These are phyloP conservation scores for Acacia acuminata DNA, from an alignment of 306 rosid species.

Conservation along the genomic window DNA sequence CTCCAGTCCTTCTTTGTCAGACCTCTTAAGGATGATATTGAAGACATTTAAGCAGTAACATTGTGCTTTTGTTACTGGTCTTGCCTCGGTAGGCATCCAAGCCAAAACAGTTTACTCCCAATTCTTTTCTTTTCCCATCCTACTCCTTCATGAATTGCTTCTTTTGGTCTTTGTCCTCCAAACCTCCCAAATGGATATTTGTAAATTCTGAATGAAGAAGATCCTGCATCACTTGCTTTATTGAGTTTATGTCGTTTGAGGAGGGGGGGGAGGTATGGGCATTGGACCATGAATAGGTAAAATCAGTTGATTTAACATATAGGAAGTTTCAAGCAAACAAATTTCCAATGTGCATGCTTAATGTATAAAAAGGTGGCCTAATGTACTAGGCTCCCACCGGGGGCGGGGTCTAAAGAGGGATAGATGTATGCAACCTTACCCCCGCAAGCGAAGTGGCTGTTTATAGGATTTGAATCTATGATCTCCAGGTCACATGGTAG, in stretches of 20 bases:
- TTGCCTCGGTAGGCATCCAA: neutral
- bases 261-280: neutral
- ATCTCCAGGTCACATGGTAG: too few relatives aligned
- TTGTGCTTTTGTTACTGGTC: neutral
- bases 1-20: neutral
- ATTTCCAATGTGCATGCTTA: neutral
- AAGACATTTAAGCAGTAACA: neutral
- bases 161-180: neutral
- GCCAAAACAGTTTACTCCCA: neutral
- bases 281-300: neutral
- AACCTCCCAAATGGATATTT: neutral
- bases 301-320: neutral
- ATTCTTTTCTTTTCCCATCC: neutral
- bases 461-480: too few relatives aligned
- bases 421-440: too few relatives aligned
- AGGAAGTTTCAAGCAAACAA: neutral
- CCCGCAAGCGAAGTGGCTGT: too few relatives aligned
- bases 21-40: neutral
- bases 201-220: neutral
- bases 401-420: too few relatives aligned
- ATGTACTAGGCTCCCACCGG: too few relatives aligned
- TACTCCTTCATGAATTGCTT: neutral
- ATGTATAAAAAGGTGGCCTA: too few relatives aligned
- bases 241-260: neutral
- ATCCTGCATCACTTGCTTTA: conserved; percentile 18